Percentiles rank a stretch among this genome's conserved stretches.
Conservation (phyloP, 2,329 filamentous ascomycete species). For the Nannizzia gypsea region DNA sequence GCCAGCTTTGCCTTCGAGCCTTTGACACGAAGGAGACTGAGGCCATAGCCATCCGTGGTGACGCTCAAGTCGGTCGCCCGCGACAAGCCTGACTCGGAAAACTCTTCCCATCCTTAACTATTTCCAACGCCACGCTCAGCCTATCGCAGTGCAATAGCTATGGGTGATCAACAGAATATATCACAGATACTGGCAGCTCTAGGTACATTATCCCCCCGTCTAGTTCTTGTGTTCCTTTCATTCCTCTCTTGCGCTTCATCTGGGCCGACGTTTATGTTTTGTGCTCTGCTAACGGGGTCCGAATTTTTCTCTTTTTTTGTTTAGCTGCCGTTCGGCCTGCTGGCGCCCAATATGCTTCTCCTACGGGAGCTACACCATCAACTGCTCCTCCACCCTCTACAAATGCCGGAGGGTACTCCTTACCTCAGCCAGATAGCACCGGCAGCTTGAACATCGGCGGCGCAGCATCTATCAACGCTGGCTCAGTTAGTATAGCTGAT, state of each 20-base stretch:
- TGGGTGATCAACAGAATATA: slow-evolving; percentile 15
- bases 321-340: slow-evolving; percentile 40
- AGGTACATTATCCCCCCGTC: slow-evolving; percentile 5
- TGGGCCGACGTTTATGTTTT: background rate
- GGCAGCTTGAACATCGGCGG: slow-evolving; percentile 69
- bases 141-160: slow-evolving; percentile 2
- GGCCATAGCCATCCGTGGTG: background rate
- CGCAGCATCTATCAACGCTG: slow-evolving; percentile 67
- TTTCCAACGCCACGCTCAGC: background rate
- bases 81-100: background rate
- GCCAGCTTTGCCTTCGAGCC: background rate
- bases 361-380: background rate
- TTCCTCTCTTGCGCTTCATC: background rate
- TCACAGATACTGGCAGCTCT: slow-evolving; percentile 14
- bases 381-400: slow-evolving; percentile 29
- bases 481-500: slow-evolving; percentile 71
- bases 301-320: background rate
- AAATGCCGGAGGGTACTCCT: slow-evolving; percentile 31
- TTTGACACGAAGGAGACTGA: background rate
- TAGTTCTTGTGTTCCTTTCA: background rate
- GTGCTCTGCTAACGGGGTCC: background rate
- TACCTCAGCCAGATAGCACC: slow-evolving; percentile 39
- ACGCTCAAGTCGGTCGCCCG: background rate
- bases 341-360: background rate
- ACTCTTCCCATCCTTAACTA: background rate